Conservation (phyloP, 2,329 filamentous ascomycete genomes). For the Fusarium setosum region DNA sequence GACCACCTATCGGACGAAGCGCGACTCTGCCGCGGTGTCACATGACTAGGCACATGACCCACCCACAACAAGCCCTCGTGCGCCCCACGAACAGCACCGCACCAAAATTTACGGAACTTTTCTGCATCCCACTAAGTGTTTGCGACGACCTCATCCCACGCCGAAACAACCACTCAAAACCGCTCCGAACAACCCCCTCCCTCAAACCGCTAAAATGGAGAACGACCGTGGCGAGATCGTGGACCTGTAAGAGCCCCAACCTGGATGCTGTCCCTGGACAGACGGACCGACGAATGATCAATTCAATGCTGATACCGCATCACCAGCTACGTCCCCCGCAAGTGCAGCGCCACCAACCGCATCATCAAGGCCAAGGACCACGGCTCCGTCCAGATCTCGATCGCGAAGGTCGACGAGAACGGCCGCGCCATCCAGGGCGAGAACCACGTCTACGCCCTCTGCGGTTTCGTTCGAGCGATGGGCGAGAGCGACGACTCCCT, state of each 20-base stretch:
- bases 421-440: constrained; percentile 93
- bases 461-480: constrained; percentile 97
- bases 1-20: too few relatives aligned
- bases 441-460: constrained; percentile 97
- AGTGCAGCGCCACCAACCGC: constrained; percentile 98
- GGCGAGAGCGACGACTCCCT: constrained; percentile 97
- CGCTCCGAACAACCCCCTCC: constrained; percentile 43
- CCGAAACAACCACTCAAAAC: constrained; percentile 45
- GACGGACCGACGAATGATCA: constrained; percentile 20
- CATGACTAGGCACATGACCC: constrained; percentile 49
- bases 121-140: constrained; percentile 45
- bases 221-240: constrained; percentile 99
- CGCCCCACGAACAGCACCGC: constrained; percentile 51
- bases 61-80: constrained; percentile 50
- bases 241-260: constrained; percentile 82
- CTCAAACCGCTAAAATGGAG: constrained; percentile 82
- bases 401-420: constrained; percentile 99
- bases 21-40: constrained; percentile 50
- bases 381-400: constrained; percentile 95
- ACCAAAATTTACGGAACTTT: constrained; percentile 49
- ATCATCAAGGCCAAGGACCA: constrained; percentile 99
- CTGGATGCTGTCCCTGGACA: constrained; percentile 12
- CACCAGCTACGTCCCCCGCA: constrained; percentile 93
- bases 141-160: constrained; percentile 46
- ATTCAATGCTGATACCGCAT: constrained; percentile 44